phyloP scores from a whole-genome alignment of 1,284 basidiomycete species.

The Austropuccinia psidii region DNA sequence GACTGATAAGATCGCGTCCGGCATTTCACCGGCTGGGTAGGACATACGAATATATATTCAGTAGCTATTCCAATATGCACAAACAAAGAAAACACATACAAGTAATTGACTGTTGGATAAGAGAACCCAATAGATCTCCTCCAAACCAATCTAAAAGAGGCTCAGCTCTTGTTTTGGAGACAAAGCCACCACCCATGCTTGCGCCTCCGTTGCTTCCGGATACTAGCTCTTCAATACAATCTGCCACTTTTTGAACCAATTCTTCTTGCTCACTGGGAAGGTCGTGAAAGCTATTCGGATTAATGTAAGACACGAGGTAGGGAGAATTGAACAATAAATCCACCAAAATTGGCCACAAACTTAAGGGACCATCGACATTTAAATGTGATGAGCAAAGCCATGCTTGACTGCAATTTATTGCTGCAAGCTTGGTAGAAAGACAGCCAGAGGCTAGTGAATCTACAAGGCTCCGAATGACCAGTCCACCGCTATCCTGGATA shows the following conservation, averaged over 20 bases:
- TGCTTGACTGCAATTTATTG: conserved; percentile 16
- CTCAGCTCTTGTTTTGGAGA: conserved; percentile 38
- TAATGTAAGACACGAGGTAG: conserved; percentile 7
- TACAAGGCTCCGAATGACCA: conserved; percentile 37
- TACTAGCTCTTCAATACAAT: conserved; percentile 41
- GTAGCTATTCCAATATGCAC: conserved; percentile 37
- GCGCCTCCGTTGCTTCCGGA: conserved; percentile 36
- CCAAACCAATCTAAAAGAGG: conserved; percentile 40
- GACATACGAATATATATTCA: conserved; percentile 34
- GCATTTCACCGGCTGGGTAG: conserved; percentile 2
- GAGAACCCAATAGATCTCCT: conserved; percentile 10
- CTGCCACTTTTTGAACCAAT: conserved; percentile 39
- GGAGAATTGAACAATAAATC: conserved; percentile 4
- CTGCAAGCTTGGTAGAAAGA: conserved; percentile 28
- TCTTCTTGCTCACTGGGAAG: conserved; percentile 36
- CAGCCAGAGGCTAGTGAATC: conserved; percentile 38
- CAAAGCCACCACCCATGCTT: conserved; percentile 39
- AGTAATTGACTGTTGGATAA: conserved; percentile 25
- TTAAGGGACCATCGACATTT: conserved; percentile 11
- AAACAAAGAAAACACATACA: conserved; percentile 30
- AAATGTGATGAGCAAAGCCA: conserved; percentile 22
- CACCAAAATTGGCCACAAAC: conserved; percentile 25
- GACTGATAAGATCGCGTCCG: conserved; percentile 37
- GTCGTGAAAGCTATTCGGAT: conserved; percentile 28
- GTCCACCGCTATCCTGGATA: conserved; percentile 36